Evolutionary conservation across 2,329 filamentous ascomycete genomes (phyloP), one percentile per base, ranked within the genome.

Genomic region (Massarina eburnea): DNA sequence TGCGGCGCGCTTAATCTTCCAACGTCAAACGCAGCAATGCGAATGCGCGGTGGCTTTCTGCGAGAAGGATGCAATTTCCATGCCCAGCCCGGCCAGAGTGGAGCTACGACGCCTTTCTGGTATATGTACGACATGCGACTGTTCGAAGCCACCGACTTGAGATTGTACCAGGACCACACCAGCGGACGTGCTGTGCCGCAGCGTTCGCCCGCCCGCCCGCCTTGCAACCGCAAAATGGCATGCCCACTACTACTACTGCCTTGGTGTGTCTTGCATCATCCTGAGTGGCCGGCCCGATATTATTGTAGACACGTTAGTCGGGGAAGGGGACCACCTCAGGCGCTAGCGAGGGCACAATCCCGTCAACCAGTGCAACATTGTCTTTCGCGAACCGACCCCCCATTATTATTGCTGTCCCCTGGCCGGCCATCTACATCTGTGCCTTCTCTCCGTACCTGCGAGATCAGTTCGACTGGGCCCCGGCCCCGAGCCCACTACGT

Each of bases 1-100:
- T 43, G 39, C 19, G 45, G 34, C 47, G 43, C 47, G 47, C 46
- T 45, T 49, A 49, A 21, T 35, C 9, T 19, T 15, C 33, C 33
- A 35, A 35, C 33, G 8, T 35, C 33, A 35, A 15, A 14, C 7
- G 7, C 7, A 33, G 12, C 7, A 26, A 26, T 8, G 7, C 7
- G n/a, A 19, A 15, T 35, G 14, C 29, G 29, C 29, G 17, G 12
- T 15, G 17, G 17, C 12, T 15, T 12, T n/a, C 29, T 15, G 12
- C 8, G 8, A 10, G 7, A 14, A 24, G 26, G 3, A 15, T 24
- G 26, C 22, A 14, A 30, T 3, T 19, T 24, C 30, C 20, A 22
- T n/a, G 15, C 36, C 9, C 20, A 8, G n/a, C 36, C 36, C 20
- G 17, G 38, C 38, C 18, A 19, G 17, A 21, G 12, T 8, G 5